Evolutionary conservation across 2,329 filamentous ascomycete species (phyloP), one percentile per base, ranked within the genome.

Genomic region (Monosporascus ibericus): DNA sequence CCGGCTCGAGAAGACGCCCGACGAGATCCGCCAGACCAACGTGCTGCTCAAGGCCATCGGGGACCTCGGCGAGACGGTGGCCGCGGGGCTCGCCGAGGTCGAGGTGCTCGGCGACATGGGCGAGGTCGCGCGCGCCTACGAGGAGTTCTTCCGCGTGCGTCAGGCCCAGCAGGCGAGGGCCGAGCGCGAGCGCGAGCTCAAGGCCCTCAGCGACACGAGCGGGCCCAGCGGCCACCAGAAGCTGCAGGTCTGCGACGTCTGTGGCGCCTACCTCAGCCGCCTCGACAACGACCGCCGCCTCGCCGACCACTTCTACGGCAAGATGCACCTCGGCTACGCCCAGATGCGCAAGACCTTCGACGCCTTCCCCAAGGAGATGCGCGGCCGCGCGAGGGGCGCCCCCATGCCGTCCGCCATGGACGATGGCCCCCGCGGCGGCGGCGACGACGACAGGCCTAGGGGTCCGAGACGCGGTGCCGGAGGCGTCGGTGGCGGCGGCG

Each of bases 281-380:
- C 80, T 99, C 34, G 94, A 99, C 68, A 99, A 99, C 67, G 94
- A 99, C 69, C 82, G 94, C 37, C 81, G 94, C 30, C 71, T 99
- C 66, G 94, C 94, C 20, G 94, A 99, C 68, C 94, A 99, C 70
- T 99, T 99, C 68, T 97, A 96, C 71, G 94, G 94, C 22, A 99
- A 99, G 78, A 99, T 99, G 94, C 94, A 99, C 67, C 75, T 99
- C 52, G 94, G 94, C 0, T 99, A 97, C 68, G 94, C 94, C 17
- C 90, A 96, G 73, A 99, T 99, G 94, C 84, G 94, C 63, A 95
- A 94, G 78, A 94, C 91, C 3, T 91, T 84, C 64, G 91, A 96
- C 52, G 76, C 81, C n/a, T 84, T 99, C 57, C 87, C 87, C 49
- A 91, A 91, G 71, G 91, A 96, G 67, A 78, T 96, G 71, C 88